phyloP scores from a whole-genome alignment of 177 flowering plant genomes.

The Vitis hybrid region DNA sequence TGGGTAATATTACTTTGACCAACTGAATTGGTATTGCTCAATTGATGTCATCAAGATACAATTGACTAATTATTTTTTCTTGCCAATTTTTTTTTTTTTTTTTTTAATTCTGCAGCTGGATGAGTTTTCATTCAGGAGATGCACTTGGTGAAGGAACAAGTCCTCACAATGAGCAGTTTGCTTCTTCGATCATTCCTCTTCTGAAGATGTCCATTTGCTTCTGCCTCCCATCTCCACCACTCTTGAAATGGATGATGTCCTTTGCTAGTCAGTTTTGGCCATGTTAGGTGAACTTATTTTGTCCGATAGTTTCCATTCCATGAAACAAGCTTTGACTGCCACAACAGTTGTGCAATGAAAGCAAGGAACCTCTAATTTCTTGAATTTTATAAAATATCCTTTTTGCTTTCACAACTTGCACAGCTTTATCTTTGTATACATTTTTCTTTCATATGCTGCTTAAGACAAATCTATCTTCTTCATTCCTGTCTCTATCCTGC shows the following conservation, averaged over 20 bases:
- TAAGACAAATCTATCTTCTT: too few species aligned
- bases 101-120: not conserved
- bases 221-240: not conserved
- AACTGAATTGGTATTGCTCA: not conserved
- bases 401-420: not conserved
- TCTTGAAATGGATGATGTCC: not conserved
- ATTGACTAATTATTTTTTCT: not conserved
- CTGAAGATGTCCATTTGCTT: not conserved
- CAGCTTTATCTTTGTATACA: not conserved
- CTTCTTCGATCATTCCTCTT: not conserved
- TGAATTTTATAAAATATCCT: not conserved
- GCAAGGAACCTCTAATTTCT: not conserved
- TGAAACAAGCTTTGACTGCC: not conserved
- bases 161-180: not conserved
- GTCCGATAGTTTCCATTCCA: not conserved
- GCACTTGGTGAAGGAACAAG: not conserved
- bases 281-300: not conserved
- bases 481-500: too few species aligned
- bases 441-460: not conserved
- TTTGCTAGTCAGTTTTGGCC: slow-evolving; percentile 2
- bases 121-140: not conserved
- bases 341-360: not conserved
- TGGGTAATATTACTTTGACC: not conserved
- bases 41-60: not conserved
- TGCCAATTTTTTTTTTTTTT: not conserved